Conservation (phyloP, 768 basidiomycete genomes). For the Boletus sp. region DNA sequence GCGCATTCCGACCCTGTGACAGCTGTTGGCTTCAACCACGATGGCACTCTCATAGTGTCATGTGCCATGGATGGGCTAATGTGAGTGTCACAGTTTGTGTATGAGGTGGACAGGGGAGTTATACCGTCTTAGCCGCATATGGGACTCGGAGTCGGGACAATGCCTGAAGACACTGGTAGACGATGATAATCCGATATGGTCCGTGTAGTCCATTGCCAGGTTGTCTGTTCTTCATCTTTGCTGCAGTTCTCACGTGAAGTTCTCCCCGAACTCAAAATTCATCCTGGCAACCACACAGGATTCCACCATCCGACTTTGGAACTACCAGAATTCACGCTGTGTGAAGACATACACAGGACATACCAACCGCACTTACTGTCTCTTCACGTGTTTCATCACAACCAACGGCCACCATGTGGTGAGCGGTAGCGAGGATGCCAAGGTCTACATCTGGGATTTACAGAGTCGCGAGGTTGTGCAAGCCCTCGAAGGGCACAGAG, state of each 20-base stretch:
- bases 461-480: slow-evolving; percentile 77
- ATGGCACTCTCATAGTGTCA: slow-evolving; percentile 92
- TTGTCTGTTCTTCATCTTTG: slow-evolving; percentile 6
- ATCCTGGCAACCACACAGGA: slow-evolving; percentile 91
- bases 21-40: slow-evolving; percentile 88
- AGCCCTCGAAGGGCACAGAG: slow-evolving; percentile 75
- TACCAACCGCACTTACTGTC: slow-evolving; percentile 79
- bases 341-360: slow-evolving; percentile 93
- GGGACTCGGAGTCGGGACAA: slow-evolving; percentile 97
- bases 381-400: slow-evolving; percentile 65
- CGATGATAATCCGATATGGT: slow-evolving; percentile 95
- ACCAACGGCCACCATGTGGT: slow-evolving; percentile 65
- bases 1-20: slow-evolving; percentile 98
- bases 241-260: slow-evolving; percentile 76
- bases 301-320: slow-evolving; percentile 92
- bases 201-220: slow-evolving; percentile 13
- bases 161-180: slow-evolving; percentile 96
- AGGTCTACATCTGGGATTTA: slow-evolving; percentile 86
- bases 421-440: slow-evolving; percentile 87
- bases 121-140: slow-evolving; percentile 70
- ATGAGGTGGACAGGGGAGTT: neutral
- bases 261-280: slow-evolving; percentile 90
- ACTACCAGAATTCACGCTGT: slow-evolving; percentile 85
- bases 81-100: slow-evolving; percentile 43
- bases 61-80: slow-evolving; percentile 97